Percentiles rank a stretch among this genome's conserved stretches.
These are phyloP conservation scores for Cyberlindnera subsufficiens DNA, from an alignment of 805 yeast species.

Conservation along the genomic window DNA sequence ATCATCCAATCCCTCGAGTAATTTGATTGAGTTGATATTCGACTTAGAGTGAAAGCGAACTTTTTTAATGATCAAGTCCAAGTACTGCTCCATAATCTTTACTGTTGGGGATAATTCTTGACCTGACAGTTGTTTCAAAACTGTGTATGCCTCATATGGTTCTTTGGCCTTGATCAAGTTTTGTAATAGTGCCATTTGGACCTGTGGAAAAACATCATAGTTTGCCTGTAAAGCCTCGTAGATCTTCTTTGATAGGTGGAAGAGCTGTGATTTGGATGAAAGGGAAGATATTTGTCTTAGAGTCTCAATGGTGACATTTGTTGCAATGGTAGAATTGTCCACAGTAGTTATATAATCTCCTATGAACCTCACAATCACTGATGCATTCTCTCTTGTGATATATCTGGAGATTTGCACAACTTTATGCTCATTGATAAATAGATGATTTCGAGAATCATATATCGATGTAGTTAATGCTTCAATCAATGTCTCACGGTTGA, in stretches of 20 bases:
- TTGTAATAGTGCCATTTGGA: background rate
- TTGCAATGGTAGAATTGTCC: conserved; percentile 7
- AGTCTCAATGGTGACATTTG: background rate
- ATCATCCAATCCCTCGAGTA: conserved; percentile 7
- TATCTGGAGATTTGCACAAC: conserved; percentile 1
- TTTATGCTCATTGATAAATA: conserved; percentile 10
- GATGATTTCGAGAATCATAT: background rate
- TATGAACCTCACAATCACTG: background rate
- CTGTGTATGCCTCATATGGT: background rate
- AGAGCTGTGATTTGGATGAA: too few relatives aligned
- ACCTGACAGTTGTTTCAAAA: background rate
- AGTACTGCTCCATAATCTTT: conserved; percentile 1
- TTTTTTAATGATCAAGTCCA: conserved; percentile 1
- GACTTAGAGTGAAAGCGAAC: background rate
- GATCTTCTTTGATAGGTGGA: too few relatives aligned
- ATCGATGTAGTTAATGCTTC: background rate
- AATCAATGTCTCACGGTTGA: background rate
- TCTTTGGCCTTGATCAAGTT: conserved; percentile 1
- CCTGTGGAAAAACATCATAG: background rate
- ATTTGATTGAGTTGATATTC: background rate
- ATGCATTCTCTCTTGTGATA: background rate
- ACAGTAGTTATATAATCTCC: background rate
- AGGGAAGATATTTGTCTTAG: conserved; percentile 1
- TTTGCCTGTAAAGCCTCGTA: too few relatives aligned
- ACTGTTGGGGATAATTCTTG: background rate